A percentile compares a stretch with the other conserved stretches of the same genome.
Conservation (phyloP, 1,139 yeast species). For the Sugiyamaella novakii region DNA sequence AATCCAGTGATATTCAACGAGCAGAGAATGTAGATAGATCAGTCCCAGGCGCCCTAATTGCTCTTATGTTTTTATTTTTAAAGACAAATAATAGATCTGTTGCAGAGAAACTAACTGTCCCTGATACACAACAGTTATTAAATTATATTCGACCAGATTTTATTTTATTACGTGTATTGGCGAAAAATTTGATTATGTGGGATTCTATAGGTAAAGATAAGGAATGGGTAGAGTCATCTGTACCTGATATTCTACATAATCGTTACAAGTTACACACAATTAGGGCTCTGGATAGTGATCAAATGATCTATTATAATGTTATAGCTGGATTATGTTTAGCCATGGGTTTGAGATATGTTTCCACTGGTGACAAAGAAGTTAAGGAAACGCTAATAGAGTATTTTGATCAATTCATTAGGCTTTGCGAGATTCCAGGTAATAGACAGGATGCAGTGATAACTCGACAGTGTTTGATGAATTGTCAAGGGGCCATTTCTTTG, state of each 20-base stretch:
- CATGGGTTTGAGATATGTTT: conserved; percentile 75
- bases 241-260: conserved; percentile 30
- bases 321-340: conserved; percentile 78
- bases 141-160: conserved; percentile 84
- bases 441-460: conserved; percentile 66
- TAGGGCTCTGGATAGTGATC: conserved; percentile 57
- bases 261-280: conserved; percentile 33
- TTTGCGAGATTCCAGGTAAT: conserved; percentile 49
- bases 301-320: conserved; percentile 63
- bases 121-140: conserved; percentile 59
- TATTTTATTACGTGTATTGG: conserved; percentile 66
- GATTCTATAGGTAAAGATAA: conserved; percentile 54
- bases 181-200: conserved; percentile 80
- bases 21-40: conserved; percentile 66
- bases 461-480: conserved; percentile 55
- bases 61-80: conserved; percentile 72
- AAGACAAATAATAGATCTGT: conserved; percentile 62
- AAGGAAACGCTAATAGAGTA: conserved; percentile 61
- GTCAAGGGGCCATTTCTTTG: conserved; percentile 63
- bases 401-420: conserved; percentile 62
- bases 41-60: conserved; percentile 78
- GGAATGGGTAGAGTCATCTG: conserved; percentile 54
- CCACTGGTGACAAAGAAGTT: conserved; percentile 60
- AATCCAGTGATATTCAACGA: conserved; percentile 70
- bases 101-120: conserved; percentile 66